phyloP scores from a whole-genome alignment of 306 rosid genomes.

The Corylus avellana region DNA sequence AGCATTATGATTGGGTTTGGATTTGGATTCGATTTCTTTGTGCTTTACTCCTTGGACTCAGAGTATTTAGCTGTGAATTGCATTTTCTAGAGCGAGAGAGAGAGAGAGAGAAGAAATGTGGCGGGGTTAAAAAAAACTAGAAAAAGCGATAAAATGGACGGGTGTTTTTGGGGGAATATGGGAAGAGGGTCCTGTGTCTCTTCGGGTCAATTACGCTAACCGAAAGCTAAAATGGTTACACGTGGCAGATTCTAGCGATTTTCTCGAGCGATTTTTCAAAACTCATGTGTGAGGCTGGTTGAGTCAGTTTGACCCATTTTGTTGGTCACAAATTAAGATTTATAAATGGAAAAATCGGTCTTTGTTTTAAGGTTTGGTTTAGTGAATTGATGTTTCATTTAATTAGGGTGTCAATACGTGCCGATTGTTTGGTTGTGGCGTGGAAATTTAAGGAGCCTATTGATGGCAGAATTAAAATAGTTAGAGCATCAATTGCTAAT shows the following conservation, averaged over 20 bases:
- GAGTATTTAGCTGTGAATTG: constrained; percentile 3
- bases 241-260: constrained; percentile 29
- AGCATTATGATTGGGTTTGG: constrained; percentile 24
- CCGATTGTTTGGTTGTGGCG: too few relatives aligned
- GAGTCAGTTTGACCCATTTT: background rate
- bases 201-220: background rate
- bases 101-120: background rate
- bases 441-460: background rate
- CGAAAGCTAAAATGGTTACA: constrained; percentile 13
- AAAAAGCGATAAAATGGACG: constrained; percentile 1
- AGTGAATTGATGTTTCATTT: background rate
- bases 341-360: background rate
- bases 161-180: background rate
- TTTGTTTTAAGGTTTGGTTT: background rate
- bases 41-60: constrained; percentile 29
- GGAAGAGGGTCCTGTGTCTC: background rate
- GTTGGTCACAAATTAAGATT: too few relatives aligned
- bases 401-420: too few relatives aligned
- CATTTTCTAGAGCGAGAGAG: constrained; percentile 12
- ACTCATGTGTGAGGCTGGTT: background rate
- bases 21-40: constrained; percentile 7
- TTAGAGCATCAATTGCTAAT: background rate
- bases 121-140: background rate
- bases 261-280: background rate
- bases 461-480: background rate